Evolutionary conservation across 2,329 filamentous ascomycete species (phyloP).

Genomic region (Calcarisporium arbuscula): DNA sequence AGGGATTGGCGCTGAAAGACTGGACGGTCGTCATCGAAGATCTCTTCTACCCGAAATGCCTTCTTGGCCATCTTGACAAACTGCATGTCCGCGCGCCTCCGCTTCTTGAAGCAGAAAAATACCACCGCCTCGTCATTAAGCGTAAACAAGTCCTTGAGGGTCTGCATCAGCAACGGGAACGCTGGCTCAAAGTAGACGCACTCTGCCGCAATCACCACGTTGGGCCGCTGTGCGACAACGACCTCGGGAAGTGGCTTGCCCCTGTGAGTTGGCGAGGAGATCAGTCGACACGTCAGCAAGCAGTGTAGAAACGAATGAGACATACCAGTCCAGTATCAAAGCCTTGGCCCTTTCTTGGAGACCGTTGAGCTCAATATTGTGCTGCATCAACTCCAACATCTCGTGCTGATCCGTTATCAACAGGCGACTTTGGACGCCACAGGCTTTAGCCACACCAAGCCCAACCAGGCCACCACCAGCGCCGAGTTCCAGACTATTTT

Average conservation of each 20-base stretch:
- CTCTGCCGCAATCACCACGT: constrained; percentile 87
- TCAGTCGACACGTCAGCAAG: background rate
- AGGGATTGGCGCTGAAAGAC: constrained; percentile 51
- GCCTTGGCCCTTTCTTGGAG: constrained; percentile 59
- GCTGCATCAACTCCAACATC: constrained; percentile 80
- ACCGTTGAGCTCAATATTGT: constrained; percentile 78
- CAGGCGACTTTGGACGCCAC: constrained; percentile 47
- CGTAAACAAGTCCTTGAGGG: constrained; percentile 66
- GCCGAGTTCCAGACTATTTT: constrained; percentile 74
- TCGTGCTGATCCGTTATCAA: constrained; percentile 81
- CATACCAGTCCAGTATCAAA: constrained; percentile 74
- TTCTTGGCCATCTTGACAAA: constrained; percentile 68
- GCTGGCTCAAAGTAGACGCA: constrained; percentile 97
- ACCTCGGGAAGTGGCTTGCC: constrained; percentile 51
- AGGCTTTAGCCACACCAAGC: constrained; percentile 53
- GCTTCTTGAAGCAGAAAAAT: constrained; percentile 92
- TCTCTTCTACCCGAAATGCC: constrained; percentile 55
- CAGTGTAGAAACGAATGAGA: constrained; percentile 11
- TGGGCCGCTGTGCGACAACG: constrained; percentile 54
- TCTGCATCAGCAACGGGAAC: constrained; percentile 79
- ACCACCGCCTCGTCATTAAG: constrained; percentile 60
- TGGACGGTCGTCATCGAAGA: constrained; percentile 54
- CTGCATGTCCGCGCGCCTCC: constrained; percentile 71
- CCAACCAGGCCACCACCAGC: constrained; percentile 86
- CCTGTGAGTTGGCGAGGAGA: constrained; percentile 32